phyloP scores from a whole-genome alignment of 305 asterid species.

The Striga hermonthica region DNA sequence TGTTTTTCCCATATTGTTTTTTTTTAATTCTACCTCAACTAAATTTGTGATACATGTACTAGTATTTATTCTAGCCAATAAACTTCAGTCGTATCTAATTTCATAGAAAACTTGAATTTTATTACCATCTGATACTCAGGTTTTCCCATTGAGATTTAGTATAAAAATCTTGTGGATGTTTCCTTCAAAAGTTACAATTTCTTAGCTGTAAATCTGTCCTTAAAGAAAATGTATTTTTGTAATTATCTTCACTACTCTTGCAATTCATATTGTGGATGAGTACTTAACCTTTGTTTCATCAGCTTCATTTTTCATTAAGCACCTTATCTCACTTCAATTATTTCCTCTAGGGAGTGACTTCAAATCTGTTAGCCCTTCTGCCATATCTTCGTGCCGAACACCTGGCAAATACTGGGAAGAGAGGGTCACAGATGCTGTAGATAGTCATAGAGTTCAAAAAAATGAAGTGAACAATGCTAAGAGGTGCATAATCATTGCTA shows the following conservation, averaged over 20 bases:
- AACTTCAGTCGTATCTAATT: neutral
- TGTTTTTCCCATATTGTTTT: neutral
- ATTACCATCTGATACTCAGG: neutral
- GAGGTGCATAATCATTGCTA: conserved; percentile 32
- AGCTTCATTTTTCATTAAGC: conserved; percentile 9
- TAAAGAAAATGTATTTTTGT: neutral
- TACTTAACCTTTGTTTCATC: conserved; percentile 9
- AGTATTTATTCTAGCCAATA: neutral
- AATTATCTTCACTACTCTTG: conserved; percentile 10
- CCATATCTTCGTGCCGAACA: conserved; percentile 29
- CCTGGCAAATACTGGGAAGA: conserved; percentile 31
- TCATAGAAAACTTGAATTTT: neutral
- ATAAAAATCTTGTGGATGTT: neutral
- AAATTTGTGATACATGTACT: conserved; percentile 5
- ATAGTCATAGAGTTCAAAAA: conserved; percentile 26
- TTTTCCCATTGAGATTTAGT: neutral
- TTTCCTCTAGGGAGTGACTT: conserved; percentile 38
- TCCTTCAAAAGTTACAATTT: conserved; percentile 8
- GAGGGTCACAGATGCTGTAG: conserved; percentile 29
- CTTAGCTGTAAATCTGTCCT: no score
- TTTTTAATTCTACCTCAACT: conserved; percentile 13
- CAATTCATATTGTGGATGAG: conserved; percentile 10
- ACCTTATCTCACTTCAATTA: conserved; percentile 12
- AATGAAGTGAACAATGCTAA: conserved; percentile 31
- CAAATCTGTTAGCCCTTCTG: conserved; percentile 31